A percentile compares a stretch with the other conserved stretches of the same genome.
phyloP scores from a whole-genome alignment of 1,284 basidiomycete species.

The Xerocomus minutiporus region DNA sequence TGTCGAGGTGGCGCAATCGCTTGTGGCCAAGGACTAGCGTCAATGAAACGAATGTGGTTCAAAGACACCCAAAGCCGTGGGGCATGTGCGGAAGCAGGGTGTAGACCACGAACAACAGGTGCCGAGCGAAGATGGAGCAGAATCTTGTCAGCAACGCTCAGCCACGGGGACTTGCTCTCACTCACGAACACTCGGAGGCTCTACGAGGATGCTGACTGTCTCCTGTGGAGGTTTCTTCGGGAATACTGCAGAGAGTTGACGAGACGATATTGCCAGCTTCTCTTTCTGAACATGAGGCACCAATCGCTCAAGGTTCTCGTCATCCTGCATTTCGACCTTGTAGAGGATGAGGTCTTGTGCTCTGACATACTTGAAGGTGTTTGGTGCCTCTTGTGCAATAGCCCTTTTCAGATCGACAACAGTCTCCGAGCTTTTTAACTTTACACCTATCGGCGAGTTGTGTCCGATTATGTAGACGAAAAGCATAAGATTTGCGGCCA shows the following conservation, averaged over 20 bases:
- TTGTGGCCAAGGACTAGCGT: not conserved
- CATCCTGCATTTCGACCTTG: not conserved
- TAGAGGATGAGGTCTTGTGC: not conserved
- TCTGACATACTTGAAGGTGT: too few relatives aligned
- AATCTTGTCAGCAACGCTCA: not conserved
- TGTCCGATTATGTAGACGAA: too few relatives aligned
- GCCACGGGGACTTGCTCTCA: not conserved
- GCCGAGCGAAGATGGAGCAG: too few relatives aligned
- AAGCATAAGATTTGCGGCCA: too few relatives aligned
- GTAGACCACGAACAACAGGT: too few relatives aligned
- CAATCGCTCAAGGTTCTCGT: not conserved
- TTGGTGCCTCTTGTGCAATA: too few relatives aligned
- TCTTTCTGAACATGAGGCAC: not conserved
- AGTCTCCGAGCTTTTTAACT: too few relatives aligned
- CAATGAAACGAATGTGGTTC: not conserved
- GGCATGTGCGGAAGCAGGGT: too few relatives aligned
- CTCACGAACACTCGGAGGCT: not conserved
- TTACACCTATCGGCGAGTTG: too few relatives aligned
- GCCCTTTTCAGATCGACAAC: too few relatives aligned
- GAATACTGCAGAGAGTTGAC: not conserved
- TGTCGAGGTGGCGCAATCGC: not conserved
- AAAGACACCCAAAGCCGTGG: too few relatives aligned
- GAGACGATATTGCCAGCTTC: not conserved
- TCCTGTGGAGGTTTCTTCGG: not conserved
- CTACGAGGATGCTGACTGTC: not conserved